Evolutionary conservation across 495 filamentous ascomycete genomes (phyloP).

Genomic region (Talaromyces borbonicus): DNA sequence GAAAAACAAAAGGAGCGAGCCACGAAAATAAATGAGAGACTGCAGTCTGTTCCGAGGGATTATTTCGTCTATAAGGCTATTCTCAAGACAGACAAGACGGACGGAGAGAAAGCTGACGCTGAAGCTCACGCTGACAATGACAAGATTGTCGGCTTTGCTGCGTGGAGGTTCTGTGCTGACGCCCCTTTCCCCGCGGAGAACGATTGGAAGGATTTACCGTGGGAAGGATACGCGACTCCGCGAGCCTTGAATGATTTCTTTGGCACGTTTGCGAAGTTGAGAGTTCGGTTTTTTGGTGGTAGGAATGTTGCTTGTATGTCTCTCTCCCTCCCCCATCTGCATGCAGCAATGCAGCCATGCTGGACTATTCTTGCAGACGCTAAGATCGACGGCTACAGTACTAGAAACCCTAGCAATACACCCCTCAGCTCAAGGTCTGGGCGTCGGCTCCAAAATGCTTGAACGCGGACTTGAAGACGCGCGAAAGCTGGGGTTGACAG

Average conservation of each 20-base stretch:
- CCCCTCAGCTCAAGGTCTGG: slow-evolving; percentile 26
- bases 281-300: slow-evolving; percentile 9
- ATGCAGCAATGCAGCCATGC: not conserved
- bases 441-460: slow-evolving; percentile 21
- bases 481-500: slow-evolving; percentile 14
- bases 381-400: slow-evolving; percentile 7
- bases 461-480: slow-evolving; percentile 18
- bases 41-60: not conserved
- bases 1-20: not conserved
- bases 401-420: slow-evolving; percentile 14
- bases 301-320: slow-evolving; percentile 11
- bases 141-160: slow-evolving; percentile 4
- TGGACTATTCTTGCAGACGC: too few relatives aligned
- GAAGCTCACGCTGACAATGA: not conserved
- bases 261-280: slow-evolving; percentile 8
- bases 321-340: not conserved
- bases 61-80: slow-evolving; percentile 5
- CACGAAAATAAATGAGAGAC: not conserved
- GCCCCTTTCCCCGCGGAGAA: not conserved
- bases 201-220: slow-evolving; percentile 7
- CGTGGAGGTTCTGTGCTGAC: slow-evolving; percentile 6
- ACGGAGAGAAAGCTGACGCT: too few relatives aligned
- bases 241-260: slow-evolving; percentile 9
- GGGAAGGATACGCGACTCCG: not conserved
- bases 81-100: too few relatives aligned